A percentile compares a stretch with the other conserved stretches of the same genome.
Conservation (phyloP, 1,284 basidiomycete species). For the Xerocomus alliaceus region DNA sequence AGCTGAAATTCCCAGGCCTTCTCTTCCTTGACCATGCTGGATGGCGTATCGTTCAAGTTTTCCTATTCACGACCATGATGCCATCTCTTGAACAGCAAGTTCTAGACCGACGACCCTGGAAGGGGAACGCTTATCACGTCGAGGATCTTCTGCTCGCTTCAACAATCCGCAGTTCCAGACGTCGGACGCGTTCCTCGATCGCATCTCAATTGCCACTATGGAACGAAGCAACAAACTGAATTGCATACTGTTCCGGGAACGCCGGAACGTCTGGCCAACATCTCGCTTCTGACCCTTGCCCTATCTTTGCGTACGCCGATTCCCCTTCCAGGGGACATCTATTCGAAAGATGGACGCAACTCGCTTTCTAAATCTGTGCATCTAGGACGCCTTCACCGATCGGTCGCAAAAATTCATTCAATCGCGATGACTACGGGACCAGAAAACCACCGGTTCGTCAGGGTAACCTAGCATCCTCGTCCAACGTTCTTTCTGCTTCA, state of each 20-base stretch:
- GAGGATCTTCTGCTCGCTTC: not conserved
- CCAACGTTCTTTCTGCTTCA: too few species aligned
- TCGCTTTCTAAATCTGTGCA: conserved; percentile 16
- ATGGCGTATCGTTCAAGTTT: too few species aligned
- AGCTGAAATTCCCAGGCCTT: not conserved
- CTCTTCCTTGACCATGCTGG: too few species aligned
- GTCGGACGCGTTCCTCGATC: not conserved
- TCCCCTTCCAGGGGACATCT: not conserved
- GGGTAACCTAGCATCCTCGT: not conserved
- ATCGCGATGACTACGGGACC: conserved; percentile 26
- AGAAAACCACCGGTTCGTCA: not conserved
- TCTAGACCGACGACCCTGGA: too few species aligned
- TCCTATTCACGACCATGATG: too few species aligned
- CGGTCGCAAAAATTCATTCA: conserved; percentile 1
- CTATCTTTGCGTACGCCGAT: conserved; percentile 7
- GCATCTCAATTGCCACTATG: conserved; percentile 8
- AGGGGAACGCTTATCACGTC: too few species aligned
- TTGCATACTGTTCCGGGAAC: conserved; percentile 1
- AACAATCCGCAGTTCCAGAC: not conserved
- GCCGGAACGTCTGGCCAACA: not conserved
- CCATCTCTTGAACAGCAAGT: too few species aligned
- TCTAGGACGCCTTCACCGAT: not conserved
- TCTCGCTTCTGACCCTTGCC: conserved; percentile 14
- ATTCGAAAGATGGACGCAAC: conserved; percentile 5
- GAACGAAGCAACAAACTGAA: not conserved